Evolutionary conservation across 805 yeast genomes (phyloP).

Genomic region (Cyberlindnera misumaiensis): DNA sequence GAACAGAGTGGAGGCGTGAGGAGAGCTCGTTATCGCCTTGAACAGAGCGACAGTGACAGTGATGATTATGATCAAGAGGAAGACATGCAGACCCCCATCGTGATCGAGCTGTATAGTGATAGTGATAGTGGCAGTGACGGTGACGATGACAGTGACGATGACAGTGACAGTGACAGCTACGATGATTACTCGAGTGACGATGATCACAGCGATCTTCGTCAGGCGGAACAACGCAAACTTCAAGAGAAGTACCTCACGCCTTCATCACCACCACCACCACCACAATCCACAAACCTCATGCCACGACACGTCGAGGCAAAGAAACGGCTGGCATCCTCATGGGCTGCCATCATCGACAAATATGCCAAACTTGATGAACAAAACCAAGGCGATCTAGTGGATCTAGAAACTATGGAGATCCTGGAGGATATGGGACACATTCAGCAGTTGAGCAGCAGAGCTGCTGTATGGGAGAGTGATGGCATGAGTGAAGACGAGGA

Average conservation of each 20-base stretch:
- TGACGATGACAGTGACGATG: neutral
- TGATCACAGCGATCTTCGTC: constrained; percentile 2
- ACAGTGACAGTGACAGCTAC: neutral
- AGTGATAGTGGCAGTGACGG: constrained; percentile 1
- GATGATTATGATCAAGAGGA: neutral
- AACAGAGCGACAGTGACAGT: neutral
- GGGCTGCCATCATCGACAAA: constrained; percentile 27
- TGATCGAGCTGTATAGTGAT: too few species aligned
- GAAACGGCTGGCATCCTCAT: constrained; percentile 21
- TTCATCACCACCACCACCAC: neutral
- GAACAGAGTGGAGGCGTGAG: too few species aligned
- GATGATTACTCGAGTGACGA: constrained; percentile 1
- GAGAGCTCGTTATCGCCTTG: too few species aligned
- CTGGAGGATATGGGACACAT: constrained; percentile 20
- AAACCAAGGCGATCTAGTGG: constrained; percentile 31
- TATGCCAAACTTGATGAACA: constrained; percentile 24
- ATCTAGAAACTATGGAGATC: constrained; percentile 15
- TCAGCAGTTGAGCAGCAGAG: constrained; percentile 3
- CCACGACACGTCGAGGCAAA: constrained; percentile 12
- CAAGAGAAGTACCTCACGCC: constrained; percentile 3
- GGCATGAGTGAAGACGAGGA: constrained; percentile 4
- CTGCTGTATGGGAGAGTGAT: constrained; percentile 17
- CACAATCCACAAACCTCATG: neutral
- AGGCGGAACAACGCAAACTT: constrained; percentile 4
- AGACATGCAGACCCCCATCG: too few species aligned